Evolutionary conservation across 2,329 filamentous ascomycete genomes (phyloP), one percentile per base, ranked within the genome.

Genomic region (Aspergillus pseudotamarii): DNA sequence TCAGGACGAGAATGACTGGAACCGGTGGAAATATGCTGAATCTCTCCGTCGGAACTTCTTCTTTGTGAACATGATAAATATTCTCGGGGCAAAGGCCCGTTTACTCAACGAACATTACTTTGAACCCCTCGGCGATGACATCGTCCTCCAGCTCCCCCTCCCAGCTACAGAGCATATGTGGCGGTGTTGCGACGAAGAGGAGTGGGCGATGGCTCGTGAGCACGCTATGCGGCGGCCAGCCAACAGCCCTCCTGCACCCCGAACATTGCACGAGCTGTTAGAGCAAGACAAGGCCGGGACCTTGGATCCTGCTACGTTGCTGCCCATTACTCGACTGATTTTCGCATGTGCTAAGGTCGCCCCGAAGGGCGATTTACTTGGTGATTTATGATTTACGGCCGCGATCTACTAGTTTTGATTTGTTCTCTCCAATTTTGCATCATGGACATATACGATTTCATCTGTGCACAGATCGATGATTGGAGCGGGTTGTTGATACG

Each of bases 121-220:
- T 16, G 64, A 68, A 26, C 66, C 66, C 1, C 43, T 68, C 2
- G 65, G 66, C n/a, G 63, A 64, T 21, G 60, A 54, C 2, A 58
- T 63, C 21, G 51, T 68, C 6, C 51, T 67, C 11, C 48, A 61
- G 8, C 60, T 68, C 4, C 65, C 66, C 0, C 54, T 68, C 6
- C 65, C 66, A 1, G 66, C 63, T 2, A 63, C 66, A 21, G 65
- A 67, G 54, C 57, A 59, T 28, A 67, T 68, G 66, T 68, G 66
- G 66, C 61, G 61, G 3, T 63, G 61, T 6, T 65, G 65, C 36
- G 65, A 61, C 55, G 53, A 62, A n/a, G 58, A 64, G n/a, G 66
- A 67, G 45, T 68, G 66, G 66, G 28, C 55, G 11, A 34, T 54
- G 43, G 58, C 62, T 2, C 57, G 59, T 3, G 62, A 62, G 12